These are phyloP conservation scores for Sporothrix inflata DNA, from an alignment of 2,329 filamentous ascomycete species.

Conservation along the genomic window DNA sequence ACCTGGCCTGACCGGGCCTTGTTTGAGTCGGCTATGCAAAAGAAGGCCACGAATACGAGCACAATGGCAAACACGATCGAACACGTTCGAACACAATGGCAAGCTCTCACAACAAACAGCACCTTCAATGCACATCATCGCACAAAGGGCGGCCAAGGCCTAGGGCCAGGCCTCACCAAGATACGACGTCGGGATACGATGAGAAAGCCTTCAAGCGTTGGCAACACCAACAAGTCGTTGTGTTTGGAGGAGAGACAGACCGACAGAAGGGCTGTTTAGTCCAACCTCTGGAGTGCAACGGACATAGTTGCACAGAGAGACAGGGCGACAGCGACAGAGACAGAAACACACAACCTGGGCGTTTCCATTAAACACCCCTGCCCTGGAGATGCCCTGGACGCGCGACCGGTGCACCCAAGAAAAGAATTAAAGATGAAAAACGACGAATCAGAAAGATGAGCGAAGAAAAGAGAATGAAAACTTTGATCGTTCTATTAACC, in stretches of 20 bases:
- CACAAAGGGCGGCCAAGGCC: slow-evolving; percentile 2
- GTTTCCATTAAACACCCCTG: slow-evolving; percentile 19
- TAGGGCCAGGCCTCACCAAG: neutral
- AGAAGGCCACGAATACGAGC: neutral
- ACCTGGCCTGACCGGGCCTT: neutral
- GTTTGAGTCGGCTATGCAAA: neutral
- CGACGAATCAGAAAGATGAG: neutral
- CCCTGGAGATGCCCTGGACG: neutral
- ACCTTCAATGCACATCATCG: neutral
- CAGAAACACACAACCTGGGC: neutral
- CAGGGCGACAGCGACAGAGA: neutral
- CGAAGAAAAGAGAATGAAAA: neutral
- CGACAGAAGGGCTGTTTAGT: neutral
- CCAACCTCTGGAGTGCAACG: neutral
- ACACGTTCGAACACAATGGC: neutral
- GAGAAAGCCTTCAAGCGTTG: neutral
- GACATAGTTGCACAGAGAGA: neutral
- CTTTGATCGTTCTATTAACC: neutral
- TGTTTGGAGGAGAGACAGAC: neutral
- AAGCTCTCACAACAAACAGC: neutral
- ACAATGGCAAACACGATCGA: neutral
- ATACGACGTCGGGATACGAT: neutral
- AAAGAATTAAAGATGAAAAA: slow-evolving; percentile 1
- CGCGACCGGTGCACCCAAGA: neutral
- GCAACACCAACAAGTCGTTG: neutral